A percentile compares a stretch with the other conserved stretches of the same genome.
Evolutionary conservation across 116 monocot species (phyloP).

Genomic region (Zostera marina): DNA sequence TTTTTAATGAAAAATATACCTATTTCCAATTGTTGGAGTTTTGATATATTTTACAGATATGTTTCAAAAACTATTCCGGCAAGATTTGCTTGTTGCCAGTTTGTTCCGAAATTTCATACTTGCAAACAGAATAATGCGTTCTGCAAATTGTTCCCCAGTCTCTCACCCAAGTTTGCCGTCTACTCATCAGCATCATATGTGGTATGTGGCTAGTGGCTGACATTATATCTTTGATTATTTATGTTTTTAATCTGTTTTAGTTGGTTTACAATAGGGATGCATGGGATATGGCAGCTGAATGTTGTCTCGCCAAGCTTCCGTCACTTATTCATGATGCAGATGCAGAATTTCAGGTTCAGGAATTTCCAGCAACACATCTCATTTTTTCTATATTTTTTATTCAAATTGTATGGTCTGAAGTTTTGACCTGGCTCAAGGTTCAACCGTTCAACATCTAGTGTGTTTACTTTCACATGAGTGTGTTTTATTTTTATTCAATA

Average conservation of each 20-base stretch:
- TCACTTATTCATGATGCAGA: slow-evolving; percentile 60
- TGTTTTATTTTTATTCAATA: neutral
- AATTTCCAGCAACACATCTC: neutral
- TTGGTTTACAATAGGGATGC: slow-evolving; percentile 53
- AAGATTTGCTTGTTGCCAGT: slow-evolving; percentile 89
- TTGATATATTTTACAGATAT: slow-evolving; percentile 35
- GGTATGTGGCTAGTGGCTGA: slow-evolving; percentile 21
- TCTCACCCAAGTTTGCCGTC: slow-evolving; percentile 72
- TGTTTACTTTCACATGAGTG: neutral
- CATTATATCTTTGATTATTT: neutral
- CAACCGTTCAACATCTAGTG: slow-evolving; percentile 9
- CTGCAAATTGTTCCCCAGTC: slow-evolving; percentile 90
- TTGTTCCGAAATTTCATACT: slow-evolving; percentile 90
- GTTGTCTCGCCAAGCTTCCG: slow-evolving; percentile 78
- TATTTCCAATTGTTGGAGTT: neutral
- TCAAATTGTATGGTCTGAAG: too few relatives aligned
- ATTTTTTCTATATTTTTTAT: too few relatives aligned
- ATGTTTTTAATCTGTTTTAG: slow-evolving; percentile 3
- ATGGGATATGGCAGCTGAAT: slow-evolving; percentile 99
- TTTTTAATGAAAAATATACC: slow-evolving; percentile 3
- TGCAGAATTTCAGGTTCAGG: slow-evolving; percentile 64
- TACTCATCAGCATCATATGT: slow-evolving; percentile 99
- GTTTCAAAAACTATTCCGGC: slow-evolving; percentile 81
- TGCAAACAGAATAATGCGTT: slow-evolving; percentile 84
- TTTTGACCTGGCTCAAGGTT: slow-evolving; percentile 68